Evolutionary conservation across 2,329 filamentous ascomycete species (phyloP), one percentile per base, ranked within the genome.

Genomic region (Sporothrix schenckii): DNA sequence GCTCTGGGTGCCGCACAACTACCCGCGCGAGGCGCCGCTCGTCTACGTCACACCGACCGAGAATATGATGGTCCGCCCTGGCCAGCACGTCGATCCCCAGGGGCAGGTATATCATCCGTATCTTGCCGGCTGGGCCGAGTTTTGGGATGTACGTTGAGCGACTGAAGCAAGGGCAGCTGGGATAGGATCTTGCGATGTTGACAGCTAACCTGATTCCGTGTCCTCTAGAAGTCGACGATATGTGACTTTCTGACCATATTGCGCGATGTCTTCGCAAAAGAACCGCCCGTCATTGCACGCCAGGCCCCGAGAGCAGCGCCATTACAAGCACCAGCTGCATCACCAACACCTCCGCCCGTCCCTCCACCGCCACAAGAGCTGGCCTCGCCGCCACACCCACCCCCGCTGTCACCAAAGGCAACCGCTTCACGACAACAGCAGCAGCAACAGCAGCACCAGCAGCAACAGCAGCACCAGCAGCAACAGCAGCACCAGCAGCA

Each of bases 101-200:
- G 95, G 95, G 34, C 90, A 92, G 78, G 88, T 98, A 73, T 99
- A 98, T 79, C 95, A 99, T 79, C 95, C 95, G 50, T 99, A 98
- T 79, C 83, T 99, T 61, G 92, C 93, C 44, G 90, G 93, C 73
- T 99, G 95, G 95, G 83, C 86, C 44, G 89, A 92, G 74, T 94
- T 92, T 75, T 95, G 92, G 91, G 92, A 97, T 87, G 92, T 96
- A 80, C 83, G 91, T 88, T 68, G 13, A 11, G 19, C 9, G 56
- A 21, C 34, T 5, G n/a, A 13, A 30, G n/a, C 4, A 7, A 61
- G 6, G n/a, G 4, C 2, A 44, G 27, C 27, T n/a, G 52, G 19
- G 49, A n/a, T 9, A 60, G n/a, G 13, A 19, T 13, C 21, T 19
- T 49, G 21, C 1, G 30, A 30, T 4, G 21, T 14, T 47, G 13